Percentiles rank a stretch among this genome's conserved stretches.
These are phyloP conservation scores for Inga leiocalycina DNA, from an alignment of 306 rosid species.

Conservation along the genomic window DNA sequence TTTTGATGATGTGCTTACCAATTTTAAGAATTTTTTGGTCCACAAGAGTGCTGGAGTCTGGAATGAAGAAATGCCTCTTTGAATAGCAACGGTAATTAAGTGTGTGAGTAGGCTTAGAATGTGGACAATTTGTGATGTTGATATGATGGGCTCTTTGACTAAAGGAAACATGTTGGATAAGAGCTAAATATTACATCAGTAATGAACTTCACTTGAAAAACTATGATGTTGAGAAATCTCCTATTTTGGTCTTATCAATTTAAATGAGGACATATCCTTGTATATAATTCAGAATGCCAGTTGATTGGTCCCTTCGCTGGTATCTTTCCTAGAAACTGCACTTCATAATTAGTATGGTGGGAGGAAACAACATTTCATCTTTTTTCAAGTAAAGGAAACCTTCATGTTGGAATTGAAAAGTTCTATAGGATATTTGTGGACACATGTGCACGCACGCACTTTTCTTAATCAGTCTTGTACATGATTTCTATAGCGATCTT, in stretches of 20 bases:
- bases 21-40: not conserved
- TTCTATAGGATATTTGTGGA: not conserved
- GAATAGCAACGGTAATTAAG: not conserved
- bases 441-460: not conserved
- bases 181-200: slow-evolving; percentile 8
- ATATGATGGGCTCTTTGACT: not conserved
- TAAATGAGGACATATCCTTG: not conserved
- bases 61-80: slow-evolving; percentile 13
- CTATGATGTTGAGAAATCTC: not conserved
- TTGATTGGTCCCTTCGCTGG: not conserved
- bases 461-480: slow-evolving; percentile 7
- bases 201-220: not conserved
- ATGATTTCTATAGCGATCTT: slow-evolving; percentile 18
- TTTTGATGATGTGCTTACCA: slow-evolving; percentile 15
- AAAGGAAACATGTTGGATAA: not conserved
- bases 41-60: not conserved
- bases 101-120: slow-evolving; percentile 4
- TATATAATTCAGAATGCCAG: not conserved
- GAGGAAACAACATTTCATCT: not conserved
- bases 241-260: not conserved
- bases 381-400: not conserved
- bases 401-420: not conserved
- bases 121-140: not conserved
- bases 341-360: slow-evolving; percentile 8
- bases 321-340: not conserved